Evolutionary conservation across 192 early-diverging fungal species (phyloP).

Genomic region (Podila epicladia): DNA sequence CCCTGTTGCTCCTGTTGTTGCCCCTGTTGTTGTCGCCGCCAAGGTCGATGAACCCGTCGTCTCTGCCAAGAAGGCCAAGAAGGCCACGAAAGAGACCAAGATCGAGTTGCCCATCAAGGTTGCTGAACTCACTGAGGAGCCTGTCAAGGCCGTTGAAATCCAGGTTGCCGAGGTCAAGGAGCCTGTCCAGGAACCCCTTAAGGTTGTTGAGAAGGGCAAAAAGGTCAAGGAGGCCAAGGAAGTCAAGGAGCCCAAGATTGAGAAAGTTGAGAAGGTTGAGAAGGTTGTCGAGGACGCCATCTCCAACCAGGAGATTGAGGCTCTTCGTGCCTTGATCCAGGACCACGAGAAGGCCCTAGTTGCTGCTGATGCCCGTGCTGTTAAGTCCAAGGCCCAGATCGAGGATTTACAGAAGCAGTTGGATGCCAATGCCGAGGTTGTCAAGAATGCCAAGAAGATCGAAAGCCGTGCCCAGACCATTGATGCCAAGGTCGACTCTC

Average conservation of each 20-base stretch:
- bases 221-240: not conserved
- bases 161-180: conserved; percentile 25
- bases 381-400: conserved; percentile 24
- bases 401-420: conserved; percentile 36
- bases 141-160: conserved; percentile 5
- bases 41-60: conserved; percentile 25
- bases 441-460: conserved; percentile 43
- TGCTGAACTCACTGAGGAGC: conserved; percentile 18
- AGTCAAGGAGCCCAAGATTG: not conserved
- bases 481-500: conserved; percentile 51
- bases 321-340: conserved; percentile 20
- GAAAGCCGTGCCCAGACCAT: conserved; percentile 44
- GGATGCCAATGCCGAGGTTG: conserved; percentile 26
- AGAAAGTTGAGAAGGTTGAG: conserved; percentile 8
- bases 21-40: not conserved
- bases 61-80: conserved; percentile 25
- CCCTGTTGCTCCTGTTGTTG: conserved; percentile 6
- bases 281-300: conserved; percentile 9
- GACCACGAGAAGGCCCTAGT: conserved; percentile 24
- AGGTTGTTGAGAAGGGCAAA: conserved; percentile 9
- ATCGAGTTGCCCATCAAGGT: conserved; percentile 1
- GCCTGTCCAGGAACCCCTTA: not conserved
- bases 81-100: conserved; percentile 14
- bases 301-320: conserved; percentile 33
- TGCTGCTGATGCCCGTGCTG: conserved; percentile 9